Base-by-base conservation (phyloP, 129 eudicot genomes). In the Lonicera japonica region DNA sequence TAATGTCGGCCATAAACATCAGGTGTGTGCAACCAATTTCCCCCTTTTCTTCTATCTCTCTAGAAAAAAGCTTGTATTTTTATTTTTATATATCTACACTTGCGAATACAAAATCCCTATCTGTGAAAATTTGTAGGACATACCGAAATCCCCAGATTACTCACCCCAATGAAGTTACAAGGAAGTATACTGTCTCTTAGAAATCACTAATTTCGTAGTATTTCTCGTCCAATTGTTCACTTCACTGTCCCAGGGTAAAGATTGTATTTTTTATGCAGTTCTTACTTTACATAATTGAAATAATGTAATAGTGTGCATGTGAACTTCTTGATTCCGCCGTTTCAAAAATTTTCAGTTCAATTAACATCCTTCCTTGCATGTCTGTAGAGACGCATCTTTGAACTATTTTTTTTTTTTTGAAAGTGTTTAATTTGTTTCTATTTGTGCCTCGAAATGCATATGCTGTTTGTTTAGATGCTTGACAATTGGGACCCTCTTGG, bases 401-500 rank as follows among this genome's bases (percentile, higher is more conserved):
- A 11, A 6, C 14, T 3, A 45, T 45, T 12, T 45, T 45, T 45
- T 11, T 12, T 45, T 45, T 12, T 12, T 10, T 8, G 12, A 10
- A 45, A 10, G 16, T 12, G 14, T 45, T 45, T 11, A 3, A 45
- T 10, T 45, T 45, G n/a, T 10, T 15, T 45, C 51, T 15, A 0
- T 15, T 45, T 45, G 51, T 12, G 14, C n/a, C n/a, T 12, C 3
- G 51, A 11, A 45, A 11, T 45, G 51, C 51, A 29, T 45, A 45
- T 45, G 51, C 51, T 6, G 51, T 45, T 45, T 29, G 36, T 6
- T 48, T 56, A 65, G 67, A 60, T 67, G 70, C 71, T 40, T 17
- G 76, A 74, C 69, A 60, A 71, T 69, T 73, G 25, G 61, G 74
- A 75, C 18, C 60, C 48, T 70, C 47, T 68, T 34, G 25, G 51